Evolutionary conservation across 2,329 filamentous ascomycete genomes (phyloP), one percentile per base, ranked within the genome.

Genomic region (Lecanoromycetidae sp.): DNA sequence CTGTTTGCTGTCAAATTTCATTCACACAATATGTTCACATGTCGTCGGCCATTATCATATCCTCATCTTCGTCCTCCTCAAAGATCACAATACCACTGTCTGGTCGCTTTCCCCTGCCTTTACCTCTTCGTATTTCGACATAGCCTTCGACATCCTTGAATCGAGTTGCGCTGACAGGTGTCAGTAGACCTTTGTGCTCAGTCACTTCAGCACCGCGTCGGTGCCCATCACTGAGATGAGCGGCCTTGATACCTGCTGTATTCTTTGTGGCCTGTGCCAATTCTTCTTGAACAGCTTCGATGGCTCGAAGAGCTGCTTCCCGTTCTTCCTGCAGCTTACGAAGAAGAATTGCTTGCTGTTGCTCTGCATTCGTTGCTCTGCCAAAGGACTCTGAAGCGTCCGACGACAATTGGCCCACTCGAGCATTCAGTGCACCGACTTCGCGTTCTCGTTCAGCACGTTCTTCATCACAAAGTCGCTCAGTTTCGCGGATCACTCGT

Each of bases 121-220:
- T 51, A 25, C 51, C 49, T 19, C 52, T 48, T 39, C 48, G 36
- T 2, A 51, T 22, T 57, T 63, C 38, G 56, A 60, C 27, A 61
- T 59, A 37, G 61, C 58, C 52, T 62, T 67, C 32, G 61, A 66
- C 44, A 53, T 70, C 64, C 20, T 63, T 62, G 52, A 66, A 70
- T 13, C 66, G 59, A 4, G 61, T 62, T 48, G 61, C 60, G 46
- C 61, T 65, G 25, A 64, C 59, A 2, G 68, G 68, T 1, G 68
- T 70, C 29, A 70, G 63, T 3, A 68, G 65, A 22, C 52, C 53
- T 42, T 52, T 64, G 38, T 68, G 68, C 15, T 65, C 65, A 6
- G 58, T 54, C 17, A 64, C 63, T 42, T 65, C 67, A 2, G 53
- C 53, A 10, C 53, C 54, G 19, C 58, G 53, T 12, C 57, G 49